Percentiles rank a stretch among this genome's conserved stretches.
Evolutionary conservation across 225 moss, liverwort and hornwort genomes (phyloP).

Genomic region (Antitrichia curtipendula): DNA sequence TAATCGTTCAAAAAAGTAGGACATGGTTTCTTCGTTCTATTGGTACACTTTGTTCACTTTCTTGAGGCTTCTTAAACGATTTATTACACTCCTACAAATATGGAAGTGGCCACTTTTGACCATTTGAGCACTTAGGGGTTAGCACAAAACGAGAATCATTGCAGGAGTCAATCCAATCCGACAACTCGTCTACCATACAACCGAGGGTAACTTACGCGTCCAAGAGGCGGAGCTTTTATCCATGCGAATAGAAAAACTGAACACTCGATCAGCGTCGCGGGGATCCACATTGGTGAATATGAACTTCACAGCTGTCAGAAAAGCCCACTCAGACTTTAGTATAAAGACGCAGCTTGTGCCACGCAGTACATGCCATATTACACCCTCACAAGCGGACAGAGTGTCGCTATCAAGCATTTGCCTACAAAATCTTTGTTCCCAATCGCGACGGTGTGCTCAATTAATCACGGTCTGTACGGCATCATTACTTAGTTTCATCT

Average conservation of each 20-base stretch:
- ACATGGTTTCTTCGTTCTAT: background rate
- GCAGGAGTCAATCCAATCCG: background rate
- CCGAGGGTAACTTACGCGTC: constrained; percentile 32
- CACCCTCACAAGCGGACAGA: background rate
- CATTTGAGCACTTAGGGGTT: background rate
- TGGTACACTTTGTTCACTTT: background rate
- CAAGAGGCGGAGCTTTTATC: constrained; percentile 61
- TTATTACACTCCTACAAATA: no score
- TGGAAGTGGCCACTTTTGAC: background rate
- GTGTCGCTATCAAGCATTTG: background rate
- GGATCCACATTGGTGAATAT: constrained; percentile 90
- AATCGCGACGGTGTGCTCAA: background rate
- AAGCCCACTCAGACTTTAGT: background rate
- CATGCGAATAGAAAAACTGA: constrained; percentile 88
- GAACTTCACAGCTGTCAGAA: constrained; percentile 71
- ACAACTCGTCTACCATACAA: background rate
- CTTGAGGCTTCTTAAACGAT: background rate
- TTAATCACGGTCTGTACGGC: background rate
- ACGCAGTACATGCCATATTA: background rate
- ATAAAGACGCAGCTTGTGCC: background rate
- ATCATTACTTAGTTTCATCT: background rate
- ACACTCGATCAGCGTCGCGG: constrained; percentile 44
- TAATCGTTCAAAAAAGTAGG: background rate
- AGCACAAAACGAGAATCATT: background rate
- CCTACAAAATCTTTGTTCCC: background rate